phyloP scores from a whole-genome alignment of 495 filamentous ascomycete genomes.

The Schizothecium vesticola region DNA sequence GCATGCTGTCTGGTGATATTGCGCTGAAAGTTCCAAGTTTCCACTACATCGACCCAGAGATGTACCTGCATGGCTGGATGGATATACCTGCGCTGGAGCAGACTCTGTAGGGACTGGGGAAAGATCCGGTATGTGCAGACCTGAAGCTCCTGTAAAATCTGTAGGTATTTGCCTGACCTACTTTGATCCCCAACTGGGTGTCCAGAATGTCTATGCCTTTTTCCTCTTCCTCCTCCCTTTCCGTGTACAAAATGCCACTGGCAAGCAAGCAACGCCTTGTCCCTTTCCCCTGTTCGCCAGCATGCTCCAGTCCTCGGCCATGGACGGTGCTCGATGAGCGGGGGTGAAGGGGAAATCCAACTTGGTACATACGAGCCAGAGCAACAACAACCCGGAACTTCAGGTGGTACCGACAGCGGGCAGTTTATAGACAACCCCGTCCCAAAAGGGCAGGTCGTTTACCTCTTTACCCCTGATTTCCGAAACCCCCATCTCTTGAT shows the following conservation, averaged over 20 bases:
- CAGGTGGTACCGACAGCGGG: neutral
- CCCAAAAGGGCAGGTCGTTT: neutral
- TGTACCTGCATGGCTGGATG: too few relatives aligned
- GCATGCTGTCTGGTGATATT: too few relatives aligned
- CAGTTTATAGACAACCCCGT: neutral
- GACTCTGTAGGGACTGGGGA: too few relatives aligned
- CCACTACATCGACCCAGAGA: too few relatives aligned
- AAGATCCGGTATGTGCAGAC: too few relatives aligned
- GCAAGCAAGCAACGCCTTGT: neutral
- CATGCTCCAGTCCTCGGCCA: neutral
- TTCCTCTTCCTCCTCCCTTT: neutral
- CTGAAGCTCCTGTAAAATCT: neutral
- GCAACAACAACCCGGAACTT: neutral
- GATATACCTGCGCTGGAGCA: too few relatives aligned
- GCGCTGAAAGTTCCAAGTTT: too few relatives aligned
- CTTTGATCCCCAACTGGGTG: too few relatives aligned
- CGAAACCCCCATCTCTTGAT: neutral
- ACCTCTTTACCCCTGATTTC: neutral
- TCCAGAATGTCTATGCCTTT: neutral
- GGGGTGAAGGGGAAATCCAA: neutral
- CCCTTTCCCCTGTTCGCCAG: neutral
- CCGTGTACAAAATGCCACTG: neutral
- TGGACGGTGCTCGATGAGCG: neutral
- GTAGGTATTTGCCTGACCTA: neutral
- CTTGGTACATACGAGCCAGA: neutral